Evolutionary conservation across 1,284 basidiomycete genomes (phyloP).

Genomic region (Leccinum variabile): DNA sequence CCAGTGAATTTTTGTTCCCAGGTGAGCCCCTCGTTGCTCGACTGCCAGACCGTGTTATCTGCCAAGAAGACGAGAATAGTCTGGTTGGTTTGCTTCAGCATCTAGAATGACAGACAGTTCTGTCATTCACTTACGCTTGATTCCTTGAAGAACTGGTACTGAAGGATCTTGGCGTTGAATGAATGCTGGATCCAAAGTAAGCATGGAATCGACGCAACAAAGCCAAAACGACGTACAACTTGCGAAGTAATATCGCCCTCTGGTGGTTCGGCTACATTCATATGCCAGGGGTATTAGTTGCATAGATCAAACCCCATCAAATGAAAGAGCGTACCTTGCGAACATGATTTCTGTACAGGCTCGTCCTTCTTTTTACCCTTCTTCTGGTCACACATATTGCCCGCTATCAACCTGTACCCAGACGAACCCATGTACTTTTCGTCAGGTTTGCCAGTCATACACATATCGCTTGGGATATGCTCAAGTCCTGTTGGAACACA

Average conservation of each 20-base stretch:
- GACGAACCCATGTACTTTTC: constrained; percentile 85
- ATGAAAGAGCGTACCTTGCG: constrained; percentile 47
- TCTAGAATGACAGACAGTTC: neutral
- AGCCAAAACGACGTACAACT: constrained; percentile 41
- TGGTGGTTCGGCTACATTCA: constrained; percentile 59
- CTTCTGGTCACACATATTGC: constrained; percentile 83
- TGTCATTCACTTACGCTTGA: constrained; percentile 51
- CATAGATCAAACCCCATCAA: neutral
- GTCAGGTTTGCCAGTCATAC: constrained; percentile 50
- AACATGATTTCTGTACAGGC: constrained; percentile 72
- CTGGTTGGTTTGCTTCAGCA: constrained; percentile 36
- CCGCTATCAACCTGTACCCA: constrained; percentile 91
- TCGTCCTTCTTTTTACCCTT: constrained; percentile 69
- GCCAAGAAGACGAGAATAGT: constrained; percentile 83
- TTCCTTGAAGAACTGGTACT: constrained; percentile 84
- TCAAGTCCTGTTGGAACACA: constrained; percentile 87
- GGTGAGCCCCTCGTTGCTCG: constrained; percentile 90
- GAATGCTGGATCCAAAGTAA: constrained; percentile 50
- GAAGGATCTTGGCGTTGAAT: constrained; percentile 70
- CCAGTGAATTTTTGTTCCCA: constrained; percentile 72
- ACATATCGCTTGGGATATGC: constrained; percentile 79
- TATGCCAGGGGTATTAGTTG: constrained; percentile 5
- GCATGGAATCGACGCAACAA: constrained; percentile 1
- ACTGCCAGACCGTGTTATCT: constrained; percentile 88
- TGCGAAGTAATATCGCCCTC: constrained; percentile 75